Base-by-base conservation (phyloP, 371 early-diverging fungal genomes). In the Rhizomucor miehei region DNA sequence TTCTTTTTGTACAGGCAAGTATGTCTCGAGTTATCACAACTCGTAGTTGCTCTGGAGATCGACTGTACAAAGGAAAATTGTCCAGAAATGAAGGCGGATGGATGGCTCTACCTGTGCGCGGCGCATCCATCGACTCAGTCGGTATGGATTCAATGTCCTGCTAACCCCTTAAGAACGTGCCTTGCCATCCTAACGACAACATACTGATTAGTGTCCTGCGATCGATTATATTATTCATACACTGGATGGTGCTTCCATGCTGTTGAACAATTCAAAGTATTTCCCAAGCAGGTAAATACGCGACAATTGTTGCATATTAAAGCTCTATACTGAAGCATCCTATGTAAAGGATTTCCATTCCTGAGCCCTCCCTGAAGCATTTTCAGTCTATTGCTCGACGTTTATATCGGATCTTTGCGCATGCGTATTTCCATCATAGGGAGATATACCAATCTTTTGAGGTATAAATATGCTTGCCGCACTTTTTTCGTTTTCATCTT, bases 381-480 rank as follows among this genome's bases (percentile, higher is more conserved):
- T 91, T 92, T 57, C 86, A 90, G 64, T 85, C 87, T 9, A 91
- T 95, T 58, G 91, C 93, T 5, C 80, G 98, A 35, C 69, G 98
- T 25, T 79, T 95, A 10, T 95, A 97, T 63, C 85, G 98, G n/a
- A 87, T 97, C 8, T 95, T 97, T 77, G 94, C 95, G 0, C 98
- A 97, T 67, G 86, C 94, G 3, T 97, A 88, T 63, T 94, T 82
- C 61, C 93, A 94, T 67, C 98, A 97, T 66, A 76, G 89, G 12
- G 91, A 90, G 56, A 66, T 90, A 11, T 97, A 95, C 71, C 87
- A 89, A 50, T 80, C 73, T 5, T 94, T 91, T 61, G 95, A 97
- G 75, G 89, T 80, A 73, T 51, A 48, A 24, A 34, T 23, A 9
- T 25, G 44, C 24, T 52, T 1, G 24, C 11, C 41, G 36, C 35